A percentile compares a stretch with the other conserved stretches of the same genome.
phyloP scores from a whole-genome alignment of 129 eudicot species.

The Chrysanthemum lavandulifolium region DNA sequence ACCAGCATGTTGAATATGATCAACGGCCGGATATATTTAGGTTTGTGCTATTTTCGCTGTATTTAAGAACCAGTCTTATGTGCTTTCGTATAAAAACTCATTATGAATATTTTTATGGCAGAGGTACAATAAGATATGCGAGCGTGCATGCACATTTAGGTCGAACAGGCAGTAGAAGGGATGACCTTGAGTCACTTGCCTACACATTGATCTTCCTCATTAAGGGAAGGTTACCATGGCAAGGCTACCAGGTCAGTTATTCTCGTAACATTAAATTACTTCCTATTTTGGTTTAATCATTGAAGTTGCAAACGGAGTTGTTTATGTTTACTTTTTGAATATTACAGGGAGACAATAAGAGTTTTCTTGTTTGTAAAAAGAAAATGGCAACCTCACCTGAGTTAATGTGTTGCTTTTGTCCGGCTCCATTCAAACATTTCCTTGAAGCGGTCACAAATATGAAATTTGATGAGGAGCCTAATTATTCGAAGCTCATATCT shows the following conservation, averaged over 20 bases:
- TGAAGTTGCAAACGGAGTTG: neutral
- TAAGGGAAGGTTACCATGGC: conserved; percentile 99
- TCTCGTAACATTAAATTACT: neutral
- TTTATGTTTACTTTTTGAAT: conserved; percentile 14
- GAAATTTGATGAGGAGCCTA: conserved; percentile 99
- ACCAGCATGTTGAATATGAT: conserved; percentile 95
- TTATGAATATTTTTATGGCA: conserved; percentile 27
- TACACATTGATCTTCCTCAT: conserved; percentile 90
- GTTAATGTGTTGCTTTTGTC: conserved; percentile 96
- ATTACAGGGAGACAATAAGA: conserved; percentile 94
- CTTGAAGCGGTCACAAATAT: conserved; percentile 94
- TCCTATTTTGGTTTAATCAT: neutral
- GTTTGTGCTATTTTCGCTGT: conserved; percentile 38
- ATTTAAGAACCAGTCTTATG: neutral
- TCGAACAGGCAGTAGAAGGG: conserved; percentile 99
- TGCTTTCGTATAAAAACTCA: neutral
- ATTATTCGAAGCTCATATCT: conserved; percentile 86
- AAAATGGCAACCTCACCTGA: conserved; percentile 97
- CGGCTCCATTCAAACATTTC: conserved; percentile 84
- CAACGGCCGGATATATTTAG: conserved; percentile 99
- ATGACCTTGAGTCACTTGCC: conserved; percentile 98
- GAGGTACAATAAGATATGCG: conserved; percentile 99
- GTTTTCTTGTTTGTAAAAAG: conserved; percentile 95
- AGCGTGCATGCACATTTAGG: conserved; percentile 99
- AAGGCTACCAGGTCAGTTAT: conserved; percentile 89